These are phyloP conservation scores for Gonium pectorale DNA, from an alignment of 139 green algal genomes.

Conservation along the genomic window DNA sequence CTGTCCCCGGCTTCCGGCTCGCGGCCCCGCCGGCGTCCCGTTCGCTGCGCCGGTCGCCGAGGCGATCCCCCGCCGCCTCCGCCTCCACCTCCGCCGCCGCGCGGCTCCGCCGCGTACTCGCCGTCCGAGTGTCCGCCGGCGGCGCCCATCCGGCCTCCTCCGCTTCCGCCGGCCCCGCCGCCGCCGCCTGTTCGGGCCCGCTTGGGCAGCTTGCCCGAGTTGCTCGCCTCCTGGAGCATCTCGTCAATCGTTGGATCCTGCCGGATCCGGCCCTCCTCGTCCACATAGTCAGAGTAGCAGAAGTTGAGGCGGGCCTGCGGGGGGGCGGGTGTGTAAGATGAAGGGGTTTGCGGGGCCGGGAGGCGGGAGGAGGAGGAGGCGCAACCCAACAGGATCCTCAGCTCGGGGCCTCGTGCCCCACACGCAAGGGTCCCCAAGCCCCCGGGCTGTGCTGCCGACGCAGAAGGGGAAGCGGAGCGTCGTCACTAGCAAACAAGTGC, in stretches of 20 bases:
- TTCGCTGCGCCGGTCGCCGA: neutral
- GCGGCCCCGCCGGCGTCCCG: neutral
- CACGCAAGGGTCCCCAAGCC: neutral
- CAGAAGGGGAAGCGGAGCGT: too few species aligned
- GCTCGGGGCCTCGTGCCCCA: too few species aligned
- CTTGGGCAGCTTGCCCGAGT: neutral
- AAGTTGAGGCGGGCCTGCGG: constrained; percentile 54
- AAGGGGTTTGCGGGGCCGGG: too few species aligned
- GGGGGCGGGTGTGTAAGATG: too few species aligned
- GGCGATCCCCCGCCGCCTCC: neutral
- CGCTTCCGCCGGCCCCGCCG: neutral
- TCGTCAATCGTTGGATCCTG: constrained; percentile 40
- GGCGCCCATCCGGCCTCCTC: neutral
- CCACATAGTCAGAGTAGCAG: constrained; percentile 48
- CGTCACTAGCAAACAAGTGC: too few species aligned
- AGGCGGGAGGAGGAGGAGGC: neutral
- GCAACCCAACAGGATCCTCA: too few species aligned
- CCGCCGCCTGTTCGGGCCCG: neutral
- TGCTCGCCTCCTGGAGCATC: neutral
- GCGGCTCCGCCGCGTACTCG: neutral
- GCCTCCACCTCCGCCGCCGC: neutral
- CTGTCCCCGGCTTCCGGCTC: neutral
- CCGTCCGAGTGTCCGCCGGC: neutral
- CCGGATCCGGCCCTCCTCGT: constrained; percentile 36
- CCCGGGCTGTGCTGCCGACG: too few species aligned